A percentile compares a stretch with the other conserved stretches of the same genome.
Conservation (phyloP, 805 yeast species). For the Candida sakaeoensis region DNA sequence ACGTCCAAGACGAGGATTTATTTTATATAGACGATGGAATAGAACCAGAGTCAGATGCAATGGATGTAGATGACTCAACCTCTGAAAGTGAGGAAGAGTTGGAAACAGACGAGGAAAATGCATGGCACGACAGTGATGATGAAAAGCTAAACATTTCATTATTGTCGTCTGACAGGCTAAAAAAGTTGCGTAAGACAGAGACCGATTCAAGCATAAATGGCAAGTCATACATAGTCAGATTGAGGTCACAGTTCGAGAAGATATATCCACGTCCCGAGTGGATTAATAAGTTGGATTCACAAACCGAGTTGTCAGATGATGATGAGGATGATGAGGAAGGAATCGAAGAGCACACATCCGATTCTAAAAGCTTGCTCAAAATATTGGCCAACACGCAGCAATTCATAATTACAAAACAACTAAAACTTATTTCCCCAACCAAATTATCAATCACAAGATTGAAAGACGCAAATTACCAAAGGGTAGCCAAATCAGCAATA, state of each 20-base stretch:
- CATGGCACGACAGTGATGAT: constrained; percentile 92
- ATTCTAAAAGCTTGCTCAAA: constrained; percentile 26
- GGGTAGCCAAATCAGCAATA: constrained; percentile 72
- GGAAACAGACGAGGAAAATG: constrained; percentile 24
- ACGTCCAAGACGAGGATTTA: constrained; percentile 37
- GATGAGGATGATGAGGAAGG: constrained; percentile 19
- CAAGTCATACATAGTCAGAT: constrained; percentile 54
- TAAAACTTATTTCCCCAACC: constrained; percentile 63
- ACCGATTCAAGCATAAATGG: constrained; percentile 56
- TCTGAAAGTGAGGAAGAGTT: constrained; percentile 20
- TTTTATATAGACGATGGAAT: constrained; percentile 45
- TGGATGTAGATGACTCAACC: constrained; percentile 10
- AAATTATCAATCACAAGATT: constrained; percentile 74
- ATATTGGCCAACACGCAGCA: constrained; percentile 31
- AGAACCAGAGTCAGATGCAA: constrained; percentile 26
- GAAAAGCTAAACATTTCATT: constrained; percentile 66
- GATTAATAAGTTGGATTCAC: constrained; percentile 49
- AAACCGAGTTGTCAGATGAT: constrained; percentile 30
- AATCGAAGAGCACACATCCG: constrained; percentile 19
- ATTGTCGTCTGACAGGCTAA: constrained; percentile 52
- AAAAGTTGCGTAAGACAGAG: constrained; percentile 65
- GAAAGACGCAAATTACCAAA: constrained; percentile 78
- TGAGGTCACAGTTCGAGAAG: constrained; percentile 66
- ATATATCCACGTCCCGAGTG: constrained; percentile 85
- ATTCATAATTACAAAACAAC: constrained; percentile 40